These are phyloP conservation scores for Fraxinus excelsior DNA, from an alignment of 257 asterid species.

Conservation along the genomic window DNA sequence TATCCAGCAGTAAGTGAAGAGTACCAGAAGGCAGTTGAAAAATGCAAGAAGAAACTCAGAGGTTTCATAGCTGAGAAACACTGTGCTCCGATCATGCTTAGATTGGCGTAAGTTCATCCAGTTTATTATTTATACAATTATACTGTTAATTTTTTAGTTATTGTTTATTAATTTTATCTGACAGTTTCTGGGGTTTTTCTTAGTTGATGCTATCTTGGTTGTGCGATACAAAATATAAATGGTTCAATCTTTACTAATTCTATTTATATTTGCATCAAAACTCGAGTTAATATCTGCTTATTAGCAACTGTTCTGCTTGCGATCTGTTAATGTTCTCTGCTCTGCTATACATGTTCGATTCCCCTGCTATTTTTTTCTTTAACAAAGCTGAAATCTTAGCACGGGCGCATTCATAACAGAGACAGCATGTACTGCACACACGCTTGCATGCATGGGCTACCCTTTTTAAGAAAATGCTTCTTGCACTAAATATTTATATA, in stretches of 20 bases:
- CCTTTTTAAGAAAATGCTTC: no score
- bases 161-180: not conserved
- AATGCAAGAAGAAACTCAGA: constrained; percentile 69
- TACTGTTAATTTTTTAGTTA: not conserved
- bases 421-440: no score
- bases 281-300: not conserved
- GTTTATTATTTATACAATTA: not conserved
- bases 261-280: not conserved
- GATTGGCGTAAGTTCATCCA: constrained; percentile 41
- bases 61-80: constrained; percentile 53
- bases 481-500: no score
- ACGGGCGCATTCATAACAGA: no score
- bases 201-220: not conserved
- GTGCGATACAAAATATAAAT: not conserved
- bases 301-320: not conserved
- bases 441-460: no score
- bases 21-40: constrained; percentile 58
- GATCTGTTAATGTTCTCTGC: no score
- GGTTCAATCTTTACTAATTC: not conserved
- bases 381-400: no score
- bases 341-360: no score
- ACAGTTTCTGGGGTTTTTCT: not conserved
- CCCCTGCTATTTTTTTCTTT: no score
- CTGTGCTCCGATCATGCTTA: constrained; percentile 56
- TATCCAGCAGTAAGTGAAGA: constrained; percentile 63